phyloP scores from a whole-genome alignment of 371 early-diverging fungal species.

The Apophysomyces elegans region DNA sequence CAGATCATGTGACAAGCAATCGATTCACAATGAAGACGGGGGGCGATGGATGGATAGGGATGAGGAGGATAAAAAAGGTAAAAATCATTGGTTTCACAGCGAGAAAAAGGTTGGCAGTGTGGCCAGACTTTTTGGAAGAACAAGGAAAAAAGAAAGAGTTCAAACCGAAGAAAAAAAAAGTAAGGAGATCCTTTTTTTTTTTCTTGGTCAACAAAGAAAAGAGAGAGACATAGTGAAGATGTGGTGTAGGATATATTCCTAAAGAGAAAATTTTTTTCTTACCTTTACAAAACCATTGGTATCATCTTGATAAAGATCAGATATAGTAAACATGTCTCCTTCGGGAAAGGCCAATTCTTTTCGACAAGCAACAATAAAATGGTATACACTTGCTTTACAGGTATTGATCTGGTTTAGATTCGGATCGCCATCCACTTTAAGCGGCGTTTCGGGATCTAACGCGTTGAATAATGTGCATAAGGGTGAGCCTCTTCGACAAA shows the following conservation, averaged over 20 bases:
- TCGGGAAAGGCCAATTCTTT: conserved; percentile 70
- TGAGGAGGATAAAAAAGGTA: not conserved
- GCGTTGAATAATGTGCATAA: conserved; percentile 87
- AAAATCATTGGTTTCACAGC: not conserved
- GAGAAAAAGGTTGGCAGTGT: not conserved
- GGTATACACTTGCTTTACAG: conserved; percentile 84
- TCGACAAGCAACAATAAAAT: conserved; percentile 77
- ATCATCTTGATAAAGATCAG: conserved; percentile 91
- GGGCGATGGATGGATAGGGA: not conserved
- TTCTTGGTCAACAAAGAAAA: not conserved
- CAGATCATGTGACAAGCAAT: conserved; percentile 13
- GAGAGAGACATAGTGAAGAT: not conserved
- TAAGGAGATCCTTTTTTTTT: not conserved
- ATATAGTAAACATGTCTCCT: conserved; percentile 85
- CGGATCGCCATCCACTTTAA: conserved; percentile 62
- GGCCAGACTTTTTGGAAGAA: not conserved
- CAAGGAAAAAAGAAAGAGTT: too few relatives aligned
- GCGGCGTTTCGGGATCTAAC: conserved; percentile 60
- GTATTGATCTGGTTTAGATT: conserved; percentile 71
- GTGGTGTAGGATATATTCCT: too few relatives aligned
- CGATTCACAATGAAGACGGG: not conserved
- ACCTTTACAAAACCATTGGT: conserved; percentile 97
- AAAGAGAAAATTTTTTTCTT: conserved; percentile 7
- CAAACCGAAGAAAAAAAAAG: not conserved
- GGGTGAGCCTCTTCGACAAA: conserved; percentile 90